Conservation (phyloP, 768 basidiomycete genomes). For the Boletus sp. region DNA sequence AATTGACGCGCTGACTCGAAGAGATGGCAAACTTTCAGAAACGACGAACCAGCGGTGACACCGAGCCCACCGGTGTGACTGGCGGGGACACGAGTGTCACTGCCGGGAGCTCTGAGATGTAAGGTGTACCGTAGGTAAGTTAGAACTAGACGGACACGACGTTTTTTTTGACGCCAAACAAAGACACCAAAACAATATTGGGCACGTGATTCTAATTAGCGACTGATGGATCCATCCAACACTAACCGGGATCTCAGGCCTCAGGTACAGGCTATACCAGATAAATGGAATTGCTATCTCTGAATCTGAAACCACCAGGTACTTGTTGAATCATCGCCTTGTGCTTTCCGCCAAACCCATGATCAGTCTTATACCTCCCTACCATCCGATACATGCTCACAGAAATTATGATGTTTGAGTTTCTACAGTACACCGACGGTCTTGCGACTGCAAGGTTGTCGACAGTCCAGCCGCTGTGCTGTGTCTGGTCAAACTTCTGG, state of each 20-base stretch:
- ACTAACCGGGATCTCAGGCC: no score
- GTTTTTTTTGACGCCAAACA: slow-evolving; percentile 2
- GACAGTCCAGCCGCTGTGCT: neutral
- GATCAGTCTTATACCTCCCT: neutral
- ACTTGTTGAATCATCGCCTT: neutral
- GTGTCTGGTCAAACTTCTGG: neutral
- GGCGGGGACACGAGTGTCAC: neutral
- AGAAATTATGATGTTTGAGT: neutral
- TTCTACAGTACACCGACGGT: neutral
- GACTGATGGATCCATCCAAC: neutral
- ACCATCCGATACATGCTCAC: neutral
- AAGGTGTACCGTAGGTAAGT: neutral
- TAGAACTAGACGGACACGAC: neutral
- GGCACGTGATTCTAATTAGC: slow-evolving; percentile 1
- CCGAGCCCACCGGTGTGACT: slow-evolving; percentile 2
- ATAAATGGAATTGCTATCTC: neutral
- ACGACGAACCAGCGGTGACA: neutral
- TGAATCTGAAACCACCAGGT: neutral
- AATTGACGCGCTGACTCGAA: neutral
- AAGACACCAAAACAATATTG: slow-evolving; percentile 1
- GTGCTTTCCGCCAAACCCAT: neutral
- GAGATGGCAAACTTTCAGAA: neutral
- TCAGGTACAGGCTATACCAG: no score
- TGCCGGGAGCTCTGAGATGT: neutral
- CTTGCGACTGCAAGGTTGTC: neutral